These are phyloP conservation scores for Eucalyptus lansdowneana DNA, from an alignment of 345 rosid genomes.

Conservation along the genomic window DNA sequence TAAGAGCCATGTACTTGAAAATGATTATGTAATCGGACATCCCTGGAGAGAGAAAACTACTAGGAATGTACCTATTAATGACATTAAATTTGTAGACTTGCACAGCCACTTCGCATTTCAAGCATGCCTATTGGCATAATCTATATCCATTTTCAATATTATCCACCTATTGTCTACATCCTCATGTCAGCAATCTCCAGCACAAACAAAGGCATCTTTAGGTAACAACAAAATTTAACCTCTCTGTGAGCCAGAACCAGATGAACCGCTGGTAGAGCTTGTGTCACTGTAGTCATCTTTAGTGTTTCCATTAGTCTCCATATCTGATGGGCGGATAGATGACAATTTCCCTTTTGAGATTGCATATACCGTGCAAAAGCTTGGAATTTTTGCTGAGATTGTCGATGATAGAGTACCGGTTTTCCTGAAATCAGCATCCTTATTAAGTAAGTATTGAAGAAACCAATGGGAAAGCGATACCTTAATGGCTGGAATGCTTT, in stretches of 20 bases:
- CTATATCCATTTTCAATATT: not conserved
- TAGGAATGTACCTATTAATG: not conserved
- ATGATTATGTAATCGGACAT: not conserved
- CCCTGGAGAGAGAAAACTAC: not conserved
- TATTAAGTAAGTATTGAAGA: not conserved
- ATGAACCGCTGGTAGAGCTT: constrained; percentile 24
- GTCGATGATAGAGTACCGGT: constrained; percentile 34
- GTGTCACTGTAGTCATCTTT: constrained; percentile 32
- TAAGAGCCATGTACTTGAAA: not conserved
- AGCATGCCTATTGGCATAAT: not conserved
- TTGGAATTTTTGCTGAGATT: constrained; percentile 47
- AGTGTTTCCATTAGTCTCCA: constrained; percentile 29
- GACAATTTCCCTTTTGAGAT: constrained; percentile 65
- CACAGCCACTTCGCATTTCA: not conserved
- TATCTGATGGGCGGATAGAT: constrained; percentile 65
- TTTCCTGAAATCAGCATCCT: constrained; percentile 22
- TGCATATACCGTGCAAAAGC: constrained; percentile 67
- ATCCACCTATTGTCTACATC: not conserved
- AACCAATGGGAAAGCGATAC: not conserved
- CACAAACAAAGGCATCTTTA: not conserved
- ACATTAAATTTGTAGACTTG: not conserved
- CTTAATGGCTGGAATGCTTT: not conserved
- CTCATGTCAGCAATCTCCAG: not conserved
- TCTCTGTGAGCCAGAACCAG: constrained; percentile 22
- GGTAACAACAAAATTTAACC: constrained; percentile 15